Evolutionary conservation across 768 basidiomycete genomes (phyloP).

Genomic region (Tulasnella sp.): DNA sequence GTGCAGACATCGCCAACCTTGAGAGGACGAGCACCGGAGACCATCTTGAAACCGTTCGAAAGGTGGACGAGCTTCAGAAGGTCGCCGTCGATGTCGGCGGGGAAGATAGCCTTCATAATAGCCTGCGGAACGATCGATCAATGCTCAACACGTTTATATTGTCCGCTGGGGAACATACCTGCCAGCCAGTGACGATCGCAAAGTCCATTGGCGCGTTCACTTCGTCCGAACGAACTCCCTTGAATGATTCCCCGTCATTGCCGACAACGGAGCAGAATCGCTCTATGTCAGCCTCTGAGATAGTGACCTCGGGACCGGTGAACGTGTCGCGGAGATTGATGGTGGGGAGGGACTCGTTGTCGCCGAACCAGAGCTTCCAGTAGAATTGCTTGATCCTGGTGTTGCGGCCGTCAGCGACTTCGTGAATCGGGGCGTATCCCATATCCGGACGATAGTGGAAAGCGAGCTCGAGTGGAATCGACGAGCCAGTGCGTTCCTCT

Average conservation of each 20-base stretch:
- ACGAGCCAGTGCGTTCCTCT: conserved; percentile 70
- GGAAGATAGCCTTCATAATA: conserved; percentile 99
- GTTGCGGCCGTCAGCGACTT: conserved; percentile 75
- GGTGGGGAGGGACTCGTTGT: conserved; percentile 64
- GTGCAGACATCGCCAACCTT: conserved; percentile 83
- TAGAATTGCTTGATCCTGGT: conserved; percentile 92
- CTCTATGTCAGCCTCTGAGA: conserved; percentile 64
- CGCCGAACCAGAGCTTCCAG: conserved; percentile 98
- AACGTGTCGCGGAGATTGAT: conserved; percentile 77
- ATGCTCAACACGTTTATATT: not conserved
- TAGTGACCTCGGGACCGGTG: conserved; percentile 75
- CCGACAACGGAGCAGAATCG: conserved; percentile 89
- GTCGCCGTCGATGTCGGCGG: conserved; percentile 82
- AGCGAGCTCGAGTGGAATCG: conserved; percentile 72
- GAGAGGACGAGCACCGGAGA: conserved; percentile 69
- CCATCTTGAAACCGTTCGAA: conserved; percentile 89
- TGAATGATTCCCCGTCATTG: conserved; percentile 87
- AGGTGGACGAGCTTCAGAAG: conserved; percentile 93
- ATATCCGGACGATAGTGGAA: conserved; percentile 83
- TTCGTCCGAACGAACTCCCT: conserved; percentile 53
- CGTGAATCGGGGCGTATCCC: conserved; percentile 90
- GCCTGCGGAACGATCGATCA: conserved; percentile 45
- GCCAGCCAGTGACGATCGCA: conserved; percentile 97
- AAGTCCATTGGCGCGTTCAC: conserved; percentile 97
- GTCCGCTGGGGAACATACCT: conserved; percentile 50